A percentile compares a stretch with the other conserved stretches of the same genome.
Conservation (phyloP, 2,329 filamentous ascomycete genomes). For the Didymella pomorum region DNA sequence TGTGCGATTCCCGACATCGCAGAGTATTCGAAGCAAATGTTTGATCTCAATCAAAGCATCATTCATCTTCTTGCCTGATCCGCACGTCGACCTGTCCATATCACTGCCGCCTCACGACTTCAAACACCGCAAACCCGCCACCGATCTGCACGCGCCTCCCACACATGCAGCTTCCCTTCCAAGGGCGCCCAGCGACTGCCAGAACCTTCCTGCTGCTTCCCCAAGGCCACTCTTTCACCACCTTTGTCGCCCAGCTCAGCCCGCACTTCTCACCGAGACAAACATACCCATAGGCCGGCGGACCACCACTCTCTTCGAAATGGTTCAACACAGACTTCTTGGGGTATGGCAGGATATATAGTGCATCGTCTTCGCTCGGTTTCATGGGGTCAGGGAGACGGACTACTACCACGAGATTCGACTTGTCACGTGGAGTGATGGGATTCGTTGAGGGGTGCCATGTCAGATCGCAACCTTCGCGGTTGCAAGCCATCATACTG, state of each 20-base stretch:
- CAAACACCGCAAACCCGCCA: conserved; percentile 1
- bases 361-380: background rate
- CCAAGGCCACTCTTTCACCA: conserved; percentile 1
- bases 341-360: background rate
- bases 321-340: background rate
- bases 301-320: background rate
- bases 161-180: background rate
- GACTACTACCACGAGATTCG: background rate
- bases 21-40: too few species aligned
- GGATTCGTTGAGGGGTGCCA: background rate
- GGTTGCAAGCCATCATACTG: background rate
- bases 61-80: background rate
- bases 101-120: background rate
- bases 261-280: background rate
- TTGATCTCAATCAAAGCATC: too few species aligned
- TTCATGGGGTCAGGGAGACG: background rate
- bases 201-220: conserved; percentile 1
- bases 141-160: background rate
- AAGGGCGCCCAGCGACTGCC: background rate
- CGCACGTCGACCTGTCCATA: background rate
- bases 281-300: background rate
- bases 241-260: background rate
- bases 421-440: background rate
- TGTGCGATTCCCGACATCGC: too few species aligned
- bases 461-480: background rate